Percentiles rank a stretch among this genome's conserved stretches.
Evolutionary conservation across 2,329 filamentous ascomycete genomes (phyloP).

Genomic region (Chaetomium strumarium): DNA sequence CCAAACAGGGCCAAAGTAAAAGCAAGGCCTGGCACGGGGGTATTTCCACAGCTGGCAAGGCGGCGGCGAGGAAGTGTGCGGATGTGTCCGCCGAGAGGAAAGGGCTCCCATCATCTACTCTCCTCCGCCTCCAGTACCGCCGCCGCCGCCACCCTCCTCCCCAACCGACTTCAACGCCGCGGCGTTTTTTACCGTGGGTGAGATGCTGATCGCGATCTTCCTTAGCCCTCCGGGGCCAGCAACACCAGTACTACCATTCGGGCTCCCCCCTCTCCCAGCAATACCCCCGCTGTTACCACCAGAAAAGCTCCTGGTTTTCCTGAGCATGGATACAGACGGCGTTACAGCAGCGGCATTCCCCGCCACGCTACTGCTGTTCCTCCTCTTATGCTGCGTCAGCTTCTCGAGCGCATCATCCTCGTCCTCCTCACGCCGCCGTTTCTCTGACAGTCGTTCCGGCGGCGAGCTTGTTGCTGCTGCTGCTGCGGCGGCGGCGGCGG

Average conservation of each 20-base stretch:
- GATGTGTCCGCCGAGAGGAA: background rate
- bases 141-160: background rate
- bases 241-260: background rate
- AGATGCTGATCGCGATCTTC: constrained; percentile 24
- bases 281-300: background rate
- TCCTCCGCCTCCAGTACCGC: background rate
- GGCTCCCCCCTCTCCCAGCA: background rate
- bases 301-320: constrained; percentile 32
- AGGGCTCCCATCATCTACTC: background rate
- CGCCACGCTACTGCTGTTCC: constrained; percentile 50
- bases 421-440: constrained; percentile 85
- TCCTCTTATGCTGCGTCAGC: constrained; percentile 60
- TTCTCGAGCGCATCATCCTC: constrained; percentile 91
- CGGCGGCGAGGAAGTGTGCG: background rate
- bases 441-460: constrained; percentile 77
- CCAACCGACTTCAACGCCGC: background rate
- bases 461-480: constrained; percentile 44
- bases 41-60: too few relatives aligned
- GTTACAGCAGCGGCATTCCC: constrained; percentile 29
- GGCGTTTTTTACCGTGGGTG: constrained; percentile 16
- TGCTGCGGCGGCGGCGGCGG: constrained; percentile 1
- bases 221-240: constrained; percentile 5
- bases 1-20: background rate
- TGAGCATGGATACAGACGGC: constrained; percentile 28
- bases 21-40: too few relatives aligned